Evolutionary conservation across 1,284 basidiomycete species (phyloP).

Genomic region (Cryptococcus wingfieldii): DNA sequence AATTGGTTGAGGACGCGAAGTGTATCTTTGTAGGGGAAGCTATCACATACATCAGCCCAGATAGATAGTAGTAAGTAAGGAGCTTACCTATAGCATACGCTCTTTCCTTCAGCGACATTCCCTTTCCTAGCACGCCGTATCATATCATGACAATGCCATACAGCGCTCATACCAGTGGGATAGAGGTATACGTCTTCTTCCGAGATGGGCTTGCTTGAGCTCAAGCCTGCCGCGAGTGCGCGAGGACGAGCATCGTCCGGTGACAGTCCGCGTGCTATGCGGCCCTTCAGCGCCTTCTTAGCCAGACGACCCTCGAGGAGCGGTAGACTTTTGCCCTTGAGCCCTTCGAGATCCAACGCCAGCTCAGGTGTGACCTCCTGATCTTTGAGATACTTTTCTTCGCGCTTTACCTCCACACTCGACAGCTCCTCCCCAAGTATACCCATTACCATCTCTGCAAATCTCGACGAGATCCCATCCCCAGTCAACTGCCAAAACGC

Average conservation of each 20-base stretch:
- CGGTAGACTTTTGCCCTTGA: conserved; percentile 93
- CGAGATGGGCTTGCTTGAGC: conserved; percentile 56
- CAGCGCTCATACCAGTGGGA: conserved; percentile 86
- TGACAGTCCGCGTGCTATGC: conserved; percentile 85
- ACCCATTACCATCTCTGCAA: conserved; percentile 17
- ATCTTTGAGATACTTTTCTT: conserved; percentile 12
- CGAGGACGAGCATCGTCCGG: conserved; percentile 54
- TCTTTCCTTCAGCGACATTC: conserved; percentile 60
- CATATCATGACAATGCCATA: conserved; percentile 83
- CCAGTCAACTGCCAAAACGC: no score
- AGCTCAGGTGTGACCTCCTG: conserved; percentile 52
- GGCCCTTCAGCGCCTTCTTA: conserved; percentile 76
- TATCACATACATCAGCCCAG: conserved; percentile 43
- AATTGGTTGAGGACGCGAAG: conserved; percentile 94
- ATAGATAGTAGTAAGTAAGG: conserved; percentile 24
- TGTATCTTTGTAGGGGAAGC: conserved; percentile 95
- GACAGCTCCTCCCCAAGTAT: conserved; percentile 51
- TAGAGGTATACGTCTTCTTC: conserved; percentile 87
- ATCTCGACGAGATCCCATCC: no score
- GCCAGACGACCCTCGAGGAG: conserved; percentile 67
- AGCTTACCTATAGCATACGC: conserved; percentile 82
- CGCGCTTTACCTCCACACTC: conserved; percentile 9
- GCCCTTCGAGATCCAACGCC: conserved; percentile 72
- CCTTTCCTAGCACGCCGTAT: conserved; percentile 53
- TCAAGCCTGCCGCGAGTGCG: conserved; percentile 26